These are phyloP conservation scores for Gastroboletus turbinatus DNA, from an alignment of 1,284 basidiomycete species.

Conservation along the genomic window DNA sequence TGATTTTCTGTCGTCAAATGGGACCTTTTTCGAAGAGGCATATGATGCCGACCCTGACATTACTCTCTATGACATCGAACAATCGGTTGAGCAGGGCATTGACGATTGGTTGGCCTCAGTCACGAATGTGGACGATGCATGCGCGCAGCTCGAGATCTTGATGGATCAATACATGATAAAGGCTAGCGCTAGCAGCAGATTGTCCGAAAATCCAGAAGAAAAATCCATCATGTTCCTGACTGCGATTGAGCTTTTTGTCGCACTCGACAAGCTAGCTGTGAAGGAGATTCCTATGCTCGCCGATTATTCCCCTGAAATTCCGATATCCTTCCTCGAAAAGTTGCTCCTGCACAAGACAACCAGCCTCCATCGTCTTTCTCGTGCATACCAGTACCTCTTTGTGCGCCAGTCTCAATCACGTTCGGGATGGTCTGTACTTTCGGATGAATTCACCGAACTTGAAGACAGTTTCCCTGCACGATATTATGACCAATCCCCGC, in stretches of 20 bases:
- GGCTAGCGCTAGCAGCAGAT: background rate
- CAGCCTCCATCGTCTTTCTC: constrained; percentile 30
- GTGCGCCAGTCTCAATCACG: constrained; percentile 24
- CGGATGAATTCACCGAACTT: constrained; percentile 18
- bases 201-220: background rate
- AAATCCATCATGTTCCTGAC: constrained; percentile 39
- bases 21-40: constrained; percentile 11
- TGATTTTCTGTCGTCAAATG: constrained; percentile 15
- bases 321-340: constrained; percentile 34
- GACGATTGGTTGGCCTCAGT: constrained; percentile 30
- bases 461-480: constrained; percentile 8
- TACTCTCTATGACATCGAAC: constrained; percentile 37
- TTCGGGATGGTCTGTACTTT: constrained; percentile 20
- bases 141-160: constrained; percentile 19
- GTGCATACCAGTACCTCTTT: constrained; percentile 34
- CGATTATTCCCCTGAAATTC: constrained; percentile 48
- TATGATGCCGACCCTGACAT: constrained; percentile 12
- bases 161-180: constrained; percentile 27
- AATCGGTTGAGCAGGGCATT: constrained; percentile 25
- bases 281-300: constrained; percentile 37
- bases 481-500: background rate
- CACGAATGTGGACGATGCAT: constrained; percentile 3
- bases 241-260: constrained; percentile 43
- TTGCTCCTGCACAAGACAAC: constrained; percentile 39
- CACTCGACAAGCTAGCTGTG: constrained; percentile 41